Evolutionary conservation across 768 basidiomycete genomes (phyloP).

Genomic region (Calocybe gangraenosa): DNA sequence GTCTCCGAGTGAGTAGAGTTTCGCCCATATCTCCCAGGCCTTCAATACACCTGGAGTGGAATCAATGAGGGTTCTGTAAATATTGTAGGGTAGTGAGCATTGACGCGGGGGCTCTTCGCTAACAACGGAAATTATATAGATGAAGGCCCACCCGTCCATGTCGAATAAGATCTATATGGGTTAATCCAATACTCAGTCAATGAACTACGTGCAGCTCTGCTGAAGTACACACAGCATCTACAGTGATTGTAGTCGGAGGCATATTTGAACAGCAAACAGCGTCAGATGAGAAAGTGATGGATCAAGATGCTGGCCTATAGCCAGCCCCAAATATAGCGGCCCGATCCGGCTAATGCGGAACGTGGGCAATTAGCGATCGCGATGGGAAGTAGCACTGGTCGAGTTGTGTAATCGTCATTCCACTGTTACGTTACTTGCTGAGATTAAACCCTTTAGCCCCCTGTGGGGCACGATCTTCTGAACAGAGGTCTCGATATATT

Average conservation of each 20-base stretch:
- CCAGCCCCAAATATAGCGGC: neutral
- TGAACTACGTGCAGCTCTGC: neutral
- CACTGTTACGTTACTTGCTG: no score
- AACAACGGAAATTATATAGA: no score
- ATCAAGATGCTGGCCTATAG: no score
- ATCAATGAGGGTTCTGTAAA: constrained; percentile 64
- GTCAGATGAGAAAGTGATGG: no score
- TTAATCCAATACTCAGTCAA: constrained; percentile 7
- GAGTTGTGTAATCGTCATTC: no score
- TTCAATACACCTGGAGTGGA: constrained; percentile 80
- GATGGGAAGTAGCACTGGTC: no score
- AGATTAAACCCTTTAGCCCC: no score
- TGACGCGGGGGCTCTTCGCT: no score
- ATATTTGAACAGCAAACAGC: constrained; percentile 20
- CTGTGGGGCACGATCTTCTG: no score
- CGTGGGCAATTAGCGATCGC: no score
- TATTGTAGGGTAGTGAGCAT: neutral
- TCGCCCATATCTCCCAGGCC: constrained; percentile 71
- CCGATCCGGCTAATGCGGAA: neutral
- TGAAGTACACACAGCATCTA: constrained; percentile 47
- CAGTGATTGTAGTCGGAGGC: constrained; percentile 29
- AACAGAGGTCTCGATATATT: no score
- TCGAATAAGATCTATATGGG: constrained; percentile 56
- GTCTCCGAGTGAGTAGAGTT: constrained; percentile 55
- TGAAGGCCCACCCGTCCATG: constrained; percentile 56